Evolutionary conservation across 2,329 filamentous ascomycete genomes (phyloP), one percentile per base, ranked within the genome.

Genomic region (Apiospora koreana): DNA sequence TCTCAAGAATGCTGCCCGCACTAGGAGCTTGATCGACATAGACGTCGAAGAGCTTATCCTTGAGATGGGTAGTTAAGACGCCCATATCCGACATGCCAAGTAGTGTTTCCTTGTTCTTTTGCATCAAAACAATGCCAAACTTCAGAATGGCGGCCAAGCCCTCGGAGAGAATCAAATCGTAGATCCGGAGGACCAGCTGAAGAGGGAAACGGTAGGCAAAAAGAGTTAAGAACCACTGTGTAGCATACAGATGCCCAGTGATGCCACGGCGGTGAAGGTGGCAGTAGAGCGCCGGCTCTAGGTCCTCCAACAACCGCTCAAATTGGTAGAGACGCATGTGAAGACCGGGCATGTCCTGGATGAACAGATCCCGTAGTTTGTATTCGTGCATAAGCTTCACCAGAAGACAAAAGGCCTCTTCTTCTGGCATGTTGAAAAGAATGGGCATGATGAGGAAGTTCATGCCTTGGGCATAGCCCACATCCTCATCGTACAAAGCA

Each of bases 221-320:
- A n/a, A 99, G 87, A 0, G 96, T 99, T 67, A 99, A 87, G 82
- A 99, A 99, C 96, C 96, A 99, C 81, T 99, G 96, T 0, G 96
- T 99, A 62, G 96, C 96, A 79, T 99, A 99, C 10, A 99, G 87
- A 78, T 97, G 94, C 0, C 96, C 93, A 10, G 93, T 93, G 69
- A 99, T 96, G 74, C 94, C 92, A 69, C 93, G 90, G 71, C 96
- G 91, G 77, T 93, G 93, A 69, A 99, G 89, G 81, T 99, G 96
- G 79, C 95, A 98, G 82, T 97, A 98, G 8, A 99, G 85, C 2
- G 95, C 95, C 2, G 97, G 96, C 79, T 99, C 95, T 58, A 95
- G 86, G 76, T 99, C 96, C 82, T 99, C 96, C 38, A 99, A 85
- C 25, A 99, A 85, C 35, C 96, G 91, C 82, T 98, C 96, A 77